Conservation (phyloP, 805 yeast genomes). For the Kurtzmaniella cleridarum region DNA sequence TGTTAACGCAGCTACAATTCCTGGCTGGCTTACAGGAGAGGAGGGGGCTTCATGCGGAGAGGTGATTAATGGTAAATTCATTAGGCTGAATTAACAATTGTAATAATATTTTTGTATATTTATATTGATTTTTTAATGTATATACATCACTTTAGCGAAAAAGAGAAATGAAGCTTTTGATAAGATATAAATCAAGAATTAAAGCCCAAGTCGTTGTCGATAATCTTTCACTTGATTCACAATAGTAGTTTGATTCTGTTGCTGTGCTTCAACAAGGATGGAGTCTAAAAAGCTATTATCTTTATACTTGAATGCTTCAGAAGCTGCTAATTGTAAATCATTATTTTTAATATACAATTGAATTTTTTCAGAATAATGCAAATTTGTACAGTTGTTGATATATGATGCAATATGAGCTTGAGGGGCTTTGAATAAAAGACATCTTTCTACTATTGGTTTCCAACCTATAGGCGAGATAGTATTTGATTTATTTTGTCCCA, state of each 20-base stretch:
- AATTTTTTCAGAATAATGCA: conserved; percentile 42
- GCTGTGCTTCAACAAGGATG: conserved; percentile 16
- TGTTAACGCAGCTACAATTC: conserved; percentile 52
- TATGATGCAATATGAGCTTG: conserved; percentile 56
- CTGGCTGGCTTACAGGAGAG: conserved; percentile 79
- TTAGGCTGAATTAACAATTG: not conserved
- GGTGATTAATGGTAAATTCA: conserved; percentile 13
- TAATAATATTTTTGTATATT: not conserved
- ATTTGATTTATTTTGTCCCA: conserved; percentile 10
- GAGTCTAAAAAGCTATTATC: conserved; percentile 30
- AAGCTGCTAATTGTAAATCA: conserved; percentile 46
- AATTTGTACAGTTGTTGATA: conserved; percentile 45
- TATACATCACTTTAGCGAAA: too few species aligned
- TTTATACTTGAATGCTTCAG: conserved; percentile 41
- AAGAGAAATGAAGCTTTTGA: too few species aligned
- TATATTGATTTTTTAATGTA: not conserved
- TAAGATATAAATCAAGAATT: too few species aligned
- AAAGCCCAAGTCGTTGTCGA: conserved; percentile 24
- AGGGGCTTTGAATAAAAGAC: conserved; percentile 47
- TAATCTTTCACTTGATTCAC: conserved; percentile 13
- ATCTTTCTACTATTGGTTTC: conserved; percentile 53
- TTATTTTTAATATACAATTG: conserved; percentile 49
- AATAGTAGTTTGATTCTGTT: conserved; percentile 8
- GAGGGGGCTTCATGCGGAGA: conserved; percentile 51
- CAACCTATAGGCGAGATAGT: conserved; percentile 69